phyloP scores from a whole-genome alignment of 148 eudicot genomes.

The Agrostemma githago region DNA sequence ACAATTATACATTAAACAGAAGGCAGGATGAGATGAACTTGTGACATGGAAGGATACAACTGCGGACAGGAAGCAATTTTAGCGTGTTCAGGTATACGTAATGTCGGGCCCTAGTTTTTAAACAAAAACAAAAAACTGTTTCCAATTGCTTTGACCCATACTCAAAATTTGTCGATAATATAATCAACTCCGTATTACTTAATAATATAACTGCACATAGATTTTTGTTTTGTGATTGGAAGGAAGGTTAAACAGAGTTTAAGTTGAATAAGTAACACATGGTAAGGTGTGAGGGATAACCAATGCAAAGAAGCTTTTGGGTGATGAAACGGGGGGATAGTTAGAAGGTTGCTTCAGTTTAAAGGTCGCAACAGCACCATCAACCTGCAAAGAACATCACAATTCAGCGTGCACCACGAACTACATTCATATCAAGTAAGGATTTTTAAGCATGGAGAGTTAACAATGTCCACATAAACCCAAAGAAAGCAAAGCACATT shows the following conservation, averaged over 20 bases:
- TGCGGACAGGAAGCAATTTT: not conserved
- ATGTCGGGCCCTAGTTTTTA: too few species aligned
- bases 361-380: slow-evolving; percentile 86
- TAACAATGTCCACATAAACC: not conserved
- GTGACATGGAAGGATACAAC: not conserved
- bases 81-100: not conserved
- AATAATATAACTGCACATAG: not conserved
- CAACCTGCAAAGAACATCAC: slow-evolving; percentile 47
- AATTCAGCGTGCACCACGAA: not conserved
- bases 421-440: not conserved
- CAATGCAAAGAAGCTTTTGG: slow-evolving; percentile 85
- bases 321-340: slow-evolving; percentile 75
- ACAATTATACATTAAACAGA: not conserved
- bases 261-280: not conserved
- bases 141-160: not conserved
- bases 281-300: slow-evolving; percentile 26
- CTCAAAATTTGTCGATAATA: too few species aligned
- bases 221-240: not conserved
- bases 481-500: not conserved
- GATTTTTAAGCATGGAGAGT: not conserved
- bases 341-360: slow-evolving; percentile 61
- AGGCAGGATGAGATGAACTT: not conserved
- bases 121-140: not conserved
- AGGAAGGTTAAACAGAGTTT: not conserved
- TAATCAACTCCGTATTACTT: too few species aligned